A percentile compares a stretch with the other conserved stretches of the same genome.
Conservation (phyloP, 2,329 filamentous ascomycete genomes). For the Cytospora schulzeri region DNA sequence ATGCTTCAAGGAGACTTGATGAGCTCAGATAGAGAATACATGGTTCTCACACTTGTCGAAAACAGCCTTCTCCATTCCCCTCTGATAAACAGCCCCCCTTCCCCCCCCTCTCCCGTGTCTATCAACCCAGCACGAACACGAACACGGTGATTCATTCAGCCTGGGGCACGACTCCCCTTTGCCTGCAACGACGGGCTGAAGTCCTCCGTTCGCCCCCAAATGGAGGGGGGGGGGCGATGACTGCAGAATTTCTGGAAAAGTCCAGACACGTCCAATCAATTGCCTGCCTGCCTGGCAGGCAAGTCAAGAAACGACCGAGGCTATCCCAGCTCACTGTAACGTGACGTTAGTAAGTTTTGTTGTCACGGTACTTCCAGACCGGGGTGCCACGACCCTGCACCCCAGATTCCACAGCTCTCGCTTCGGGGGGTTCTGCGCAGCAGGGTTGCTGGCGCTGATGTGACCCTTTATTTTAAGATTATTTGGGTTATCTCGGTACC, state of each 20-base stretch:
- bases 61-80: too few relatives aligned
- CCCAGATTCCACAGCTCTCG: background rate
- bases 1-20: conserved; percentile 11
- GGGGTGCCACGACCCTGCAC: background rate
- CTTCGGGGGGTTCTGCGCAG: background rate
- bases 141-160: background rate
- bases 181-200: conserved; percentile 7
- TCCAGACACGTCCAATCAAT: background rate
- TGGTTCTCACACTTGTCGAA: conserved; percentile 2
- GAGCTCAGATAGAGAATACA: conserved; percentile 9
- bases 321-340: background rate
- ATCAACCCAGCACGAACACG: background rate
- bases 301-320: background rate
- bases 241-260: background rate
- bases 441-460: background rate
- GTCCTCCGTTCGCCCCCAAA: conserved; percentile 15
- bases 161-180: background rate
- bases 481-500: background rate
- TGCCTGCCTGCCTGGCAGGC: background rate
- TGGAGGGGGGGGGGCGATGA: too few relatives aligned
- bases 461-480: background rate
- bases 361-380: background rate
- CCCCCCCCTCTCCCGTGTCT: too few relatives aligned
- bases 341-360: background rate
- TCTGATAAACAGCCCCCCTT: too few relatives aligned